Percentiles rank a stretch among this genome's conserved stretches.
Conservation (phyloP, 2,329 filamentous ascomycete species). For the Aspergillus costaricaensis region DNA sequence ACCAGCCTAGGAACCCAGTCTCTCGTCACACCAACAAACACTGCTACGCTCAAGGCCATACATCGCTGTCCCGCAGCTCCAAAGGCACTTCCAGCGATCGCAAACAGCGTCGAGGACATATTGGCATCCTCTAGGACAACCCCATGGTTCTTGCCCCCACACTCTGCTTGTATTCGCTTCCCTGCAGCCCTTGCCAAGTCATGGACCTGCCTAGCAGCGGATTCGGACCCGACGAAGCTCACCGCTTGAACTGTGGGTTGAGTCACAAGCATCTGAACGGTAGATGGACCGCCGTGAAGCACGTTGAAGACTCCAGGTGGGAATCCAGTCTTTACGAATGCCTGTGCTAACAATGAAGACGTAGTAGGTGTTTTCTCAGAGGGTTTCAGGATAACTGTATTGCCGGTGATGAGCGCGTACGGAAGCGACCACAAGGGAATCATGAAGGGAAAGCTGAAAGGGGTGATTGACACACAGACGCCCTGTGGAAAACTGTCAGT, state of each 20-base stretch:
- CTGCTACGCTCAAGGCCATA: constrained; percentile 65
- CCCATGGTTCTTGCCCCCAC: constrained; percentile 69
- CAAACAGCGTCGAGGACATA: constrained; percentile 66
- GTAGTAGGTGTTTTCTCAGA: constrained; percentile 65
- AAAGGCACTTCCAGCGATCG: constrained; percentile 67
- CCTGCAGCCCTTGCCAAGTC: constrained; percentile 62
- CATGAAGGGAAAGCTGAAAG: constrained; percentile 63
- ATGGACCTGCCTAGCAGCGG: constrained; percentile 67
- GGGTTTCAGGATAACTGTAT: constrained; percentile 63
- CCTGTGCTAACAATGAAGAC: constrained; percentile 62
- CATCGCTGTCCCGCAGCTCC: constrained; percentile 67
- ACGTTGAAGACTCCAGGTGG: constrained; percentile 66
- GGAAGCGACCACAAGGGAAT: constrained; percentile 66
- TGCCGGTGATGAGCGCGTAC: constrained; percentile 62
- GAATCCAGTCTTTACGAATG: constrained; percentile 62
- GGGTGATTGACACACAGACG: constrained; percentile 60
- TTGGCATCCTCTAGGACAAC: constrained; percentile 65
- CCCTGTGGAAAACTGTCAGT: constrained; percentile 39
- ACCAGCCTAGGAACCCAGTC: constrained; percentile 64
- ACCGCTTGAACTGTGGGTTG: constrained; percentile 67
- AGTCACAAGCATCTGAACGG: constrained; percentile 66
- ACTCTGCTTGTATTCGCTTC: constrained; percentile 67
- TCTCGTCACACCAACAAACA: constrained; percentile 64
- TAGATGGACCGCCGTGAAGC: constrained; percentile 62
- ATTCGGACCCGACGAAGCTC: constrained; percentile 66